These are phyloP conservation scores for Aleurites moluccanus DNA, from an alignment of 441 rosid genomes.

Conservation along the genomic window DNA sequence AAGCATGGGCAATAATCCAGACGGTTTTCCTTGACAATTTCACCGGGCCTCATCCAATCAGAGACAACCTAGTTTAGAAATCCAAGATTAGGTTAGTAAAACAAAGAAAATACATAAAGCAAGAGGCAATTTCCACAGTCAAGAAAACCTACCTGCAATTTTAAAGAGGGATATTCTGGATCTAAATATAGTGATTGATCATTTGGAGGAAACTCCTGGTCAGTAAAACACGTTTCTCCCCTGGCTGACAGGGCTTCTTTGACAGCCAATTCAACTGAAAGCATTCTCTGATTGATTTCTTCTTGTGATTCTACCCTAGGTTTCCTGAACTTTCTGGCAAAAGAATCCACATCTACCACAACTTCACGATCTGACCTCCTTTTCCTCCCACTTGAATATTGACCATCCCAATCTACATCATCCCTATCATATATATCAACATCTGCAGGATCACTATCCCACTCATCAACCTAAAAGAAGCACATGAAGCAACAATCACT, in stretches of 20 bases:
- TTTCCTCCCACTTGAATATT: conserved; percentile 98
- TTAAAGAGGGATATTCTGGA: conserved; percentile 74
- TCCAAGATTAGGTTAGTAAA: conserved; percentile 32
- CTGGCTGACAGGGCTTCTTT: conserved; percentile 93
- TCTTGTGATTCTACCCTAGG: conserved; percentile 96
- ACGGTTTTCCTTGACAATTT: conserved; percentile 67
- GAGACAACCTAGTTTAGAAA: conserved; percentile 75
- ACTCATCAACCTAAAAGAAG: conserved; percentile 80
- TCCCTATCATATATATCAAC: conserved; percentile 98
- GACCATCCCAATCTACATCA: conserved; percentile 99
- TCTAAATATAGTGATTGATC: conserved; percentile 90
- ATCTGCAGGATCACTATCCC: conserved; percentile 99
- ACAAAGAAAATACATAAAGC: conserved; percentile 13
- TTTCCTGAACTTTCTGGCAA: conserved; percentile 89
- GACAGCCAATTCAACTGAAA: conserved; percentile 95
- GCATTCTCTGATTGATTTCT: conserved; percentile 97
- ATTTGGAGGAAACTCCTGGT: conserved; percentile 98
- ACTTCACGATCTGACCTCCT: conserved; percentile 90
- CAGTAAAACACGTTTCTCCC: conserved; percentile 88
- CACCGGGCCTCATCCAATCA: conserved; percentile 97
- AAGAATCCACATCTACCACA: conserved; percentile 78
- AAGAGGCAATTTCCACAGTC: conserved; percentile 18
- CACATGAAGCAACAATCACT: conserved; percentile 31
- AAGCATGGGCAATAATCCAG: conserved; percentile 74
- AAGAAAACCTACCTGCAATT: conserved; percentile 73